These are phyloP conservation scores for Cryptococcus sp. DNA, from an alignment of 1,284 basidiomycete species.

Conservation along the genomic window DNA sequence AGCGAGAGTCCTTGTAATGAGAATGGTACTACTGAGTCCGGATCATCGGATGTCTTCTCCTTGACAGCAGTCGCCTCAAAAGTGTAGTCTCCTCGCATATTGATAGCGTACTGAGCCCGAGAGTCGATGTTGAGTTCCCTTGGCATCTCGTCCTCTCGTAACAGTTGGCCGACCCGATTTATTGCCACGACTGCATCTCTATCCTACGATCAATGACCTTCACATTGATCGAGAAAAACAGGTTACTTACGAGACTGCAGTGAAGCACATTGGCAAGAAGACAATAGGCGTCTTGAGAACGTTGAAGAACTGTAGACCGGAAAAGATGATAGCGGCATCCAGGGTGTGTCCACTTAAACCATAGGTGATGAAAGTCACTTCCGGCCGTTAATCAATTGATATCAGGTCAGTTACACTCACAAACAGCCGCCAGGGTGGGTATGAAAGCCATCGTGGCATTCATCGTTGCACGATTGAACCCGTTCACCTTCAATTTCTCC, in stretches of 20 bases:
- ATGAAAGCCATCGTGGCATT: constrained; percentile 51
- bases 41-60: background rate
- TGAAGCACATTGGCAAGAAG: constrained; percentile 43
- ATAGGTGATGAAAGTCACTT: constrained; percentile 70
- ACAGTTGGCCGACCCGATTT: constrained; percentile 11
- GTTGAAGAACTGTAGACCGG: constrained; percentile 70
- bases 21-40: background rate
- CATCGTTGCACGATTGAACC: constrained; percentile 27
- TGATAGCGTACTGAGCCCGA: constrained; percentile 52
- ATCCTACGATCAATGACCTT: background rate
- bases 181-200: constrained; percentile 5
- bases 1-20: constrained; percentile 38
- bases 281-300: constrained; percentile 47
- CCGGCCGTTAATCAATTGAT: constrained; percentile 43
- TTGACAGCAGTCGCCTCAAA: constrained; percentile 54
- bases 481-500: constrained; percentile 35
- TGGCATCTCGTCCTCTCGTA: constrained; percentile 57
- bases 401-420: constrained; percentile 11
- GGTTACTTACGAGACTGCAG: constrained; percentile 46
- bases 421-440: constrained; percentile 64
- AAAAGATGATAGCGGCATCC: constrained; percentile 66
- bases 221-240: constrained; percentile 38
- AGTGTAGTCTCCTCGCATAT: constrained; percentile 61
- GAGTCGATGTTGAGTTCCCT: constrained; percentile 55
- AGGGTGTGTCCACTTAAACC: constrained; percentile 61